Conservation (phyloP, 345 rosid genomes). For the Moricandia arvensis region DNA sequence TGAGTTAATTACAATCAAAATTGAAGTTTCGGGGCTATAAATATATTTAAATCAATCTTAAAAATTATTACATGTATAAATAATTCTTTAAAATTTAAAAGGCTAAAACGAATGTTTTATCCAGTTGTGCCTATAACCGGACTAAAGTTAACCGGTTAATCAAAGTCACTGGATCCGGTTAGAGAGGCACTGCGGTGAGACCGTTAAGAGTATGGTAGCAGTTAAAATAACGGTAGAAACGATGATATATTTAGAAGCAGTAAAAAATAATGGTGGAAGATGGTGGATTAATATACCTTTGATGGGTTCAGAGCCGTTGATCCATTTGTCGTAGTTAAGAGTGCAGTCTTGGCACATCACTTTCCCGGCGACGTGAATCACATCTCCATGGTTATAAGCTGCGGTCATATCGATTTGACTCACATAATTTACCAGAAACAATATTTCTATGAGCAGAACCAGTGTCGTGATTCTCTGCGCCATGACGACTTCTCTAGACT, state of each 20-base stretch:
- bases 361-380: slow-evolving; percentile 62
- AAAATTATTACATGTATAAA: no score
- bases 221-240: not conserved
- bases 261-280: not conserved
- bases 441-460: slow-evolving; percentile 18
- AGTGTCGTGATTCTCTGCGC: slow-evolving; percentile 22
- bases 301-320: slow-evolving; percentile 56
- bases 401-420: not conserved
- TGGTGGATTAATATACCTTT: slow-evolving; percentile 44
- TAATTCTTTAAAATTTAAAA: no score
- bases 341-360: slow-evolving; percentile 81
- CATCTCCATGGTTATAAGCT: slow-evolving; percentile 24
- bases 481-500: slow-evolving; percentile 12
- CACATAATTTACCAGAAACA: slow-evolving; percentile 25
- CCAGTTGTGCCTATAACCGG: no score
- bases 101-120: no score
- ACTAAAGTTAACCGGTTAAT: not conserved
- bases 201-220: not conserved
- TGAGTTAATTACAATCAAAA: no score
- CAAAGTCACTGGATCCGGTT: not conserved
- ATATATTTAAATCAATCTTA: no score
- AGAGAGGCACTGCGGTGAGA: no score
- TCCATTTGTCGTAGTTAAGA: slow-evolving; percentile 59
- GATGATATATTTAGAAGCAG: not conserved
- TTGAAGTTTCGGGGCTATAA: no score